Conservation (phyloP, 176 grass and related monocot genomes). For the Alopecurus myosuroides region DNA sequence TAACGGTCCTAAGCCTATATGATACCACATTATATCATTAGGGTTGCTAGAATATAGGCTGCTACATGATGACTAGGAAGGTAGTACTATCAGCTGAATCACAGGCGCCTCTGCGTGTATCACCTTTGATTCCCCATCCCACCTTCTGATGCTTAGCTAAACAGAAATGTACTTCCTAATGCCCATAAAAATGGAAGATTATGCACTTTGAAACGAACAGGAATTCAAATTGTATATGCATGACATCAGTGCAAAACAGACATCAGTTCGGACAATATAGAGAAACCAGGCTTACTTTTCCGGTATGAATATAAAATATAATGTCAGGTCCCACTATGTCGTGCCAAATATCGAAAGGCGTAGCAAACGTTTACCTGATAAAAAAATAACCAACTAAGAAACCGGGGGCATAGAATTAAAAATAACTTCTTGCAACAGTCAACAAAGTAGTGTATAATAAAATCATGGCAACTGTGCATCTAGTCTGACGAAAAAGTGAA, state of each 20-base stretch:
- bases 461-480: not conserved
- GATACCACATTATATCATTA: not conserved
- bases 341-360: not conserved
- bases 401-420: too few species aligned
- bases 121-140: not conserved
- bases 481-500: not conserved
- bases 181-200: not conserved
- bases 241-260: not conserved
- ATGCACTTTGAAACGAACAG: not conserved
- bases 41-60: not conserved
- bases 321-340: conserved; percentile 9
- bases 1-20: not conserved
- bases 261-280: conserved; percentile 12
- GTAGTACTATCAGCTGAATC: not conserved
- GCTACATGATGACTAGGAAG: not conserved
- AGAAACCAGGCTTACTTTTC: conserved; percentile 3
- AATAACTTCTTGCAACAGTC: not conserved
- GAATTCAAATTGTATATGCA: not conserved
- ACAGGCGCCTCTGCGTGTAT: not conserved
- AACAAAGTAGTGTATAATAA: not conserved
- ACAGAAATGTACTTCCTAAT: not conserved
- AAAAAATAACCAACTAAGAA: not conserved
- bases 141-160: not conserved
- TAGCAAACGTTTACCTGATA: not conserved
- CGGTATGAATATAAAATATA: conserved; percentile 9